Conservation (phyloP, 1,284 basidiomycete species). For the Microbotryum scabiosae region DNA sequence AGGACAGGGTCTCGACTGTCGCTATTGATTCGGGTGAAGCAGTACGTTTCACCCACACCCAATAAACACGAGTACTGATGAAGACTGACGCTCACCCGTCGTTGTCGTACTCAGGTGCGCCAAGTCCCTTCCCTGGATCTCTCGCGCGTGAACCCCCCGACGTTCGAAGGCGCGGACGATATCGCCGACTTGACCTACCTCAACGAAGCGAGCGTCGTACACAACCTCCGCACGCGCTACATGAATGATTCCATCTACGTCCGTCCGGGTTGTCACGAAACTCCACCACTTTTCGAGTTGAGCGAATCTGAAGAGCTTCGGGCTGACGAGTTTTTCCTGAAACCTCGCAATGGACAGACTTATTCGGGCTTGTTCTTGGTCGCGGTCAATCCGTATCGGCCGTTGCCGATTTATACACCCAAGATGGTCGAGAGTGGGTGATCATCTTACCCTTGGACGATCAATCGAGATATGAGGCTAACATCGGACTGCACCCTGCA, state of each 20-base stretch:
- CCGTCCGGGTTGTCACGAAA: slow-evolving; percentile 41
- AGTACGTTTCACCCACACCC: slow-evolving; percentile 47
- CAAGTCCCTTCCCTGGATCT: slow-evolving; percentile 20
- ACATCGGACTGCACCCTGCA: slow-evolving; percentile 67
- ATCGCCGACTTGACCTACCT: slow-evolving; percentile 97
- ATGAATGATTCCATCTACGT: slow-evolving; percentile 91
- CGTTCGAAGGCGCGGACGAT: slow-evolving; percentile 95
- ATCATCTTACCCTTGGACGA: background rate
- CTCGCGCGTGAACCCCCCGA: slow-evolving; percentile 70
- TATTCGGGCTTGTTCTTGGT: slow-evolving; percentile 96
- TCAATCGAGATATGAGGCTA: background rate
- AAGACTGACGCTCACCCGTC: background rate
- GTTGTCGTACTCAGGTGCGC: slow-evolving; percentile 8
- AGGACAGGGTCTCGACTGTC: slow-evolving; percentile 57
- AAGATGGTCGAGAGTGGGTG: slow-evolving; percentile 29
- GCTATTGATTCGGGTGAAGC: slow-evolving; percentile 70
- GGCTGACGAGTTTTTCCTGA: background rate
- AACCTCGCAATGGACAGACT: slow-evolving; percentile 50
- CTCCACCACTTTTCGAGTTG: no score
- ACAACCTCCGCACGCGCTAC: slow-evolving; percentile 87
- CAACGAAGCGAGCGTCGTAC: slow-evolving; percentile 97
- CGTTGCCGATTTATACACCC: slow-evolving; percentile 77
- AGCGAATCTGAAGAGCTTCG: background rate
- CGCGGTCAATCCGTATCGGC: slow-evolving; percentile 95
- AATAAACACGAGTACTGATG: no score